phyloP scores from a whole-genome alignment of 2,329 filamentous ascomycete species.

The Exophiala oligosperma region DNA sequence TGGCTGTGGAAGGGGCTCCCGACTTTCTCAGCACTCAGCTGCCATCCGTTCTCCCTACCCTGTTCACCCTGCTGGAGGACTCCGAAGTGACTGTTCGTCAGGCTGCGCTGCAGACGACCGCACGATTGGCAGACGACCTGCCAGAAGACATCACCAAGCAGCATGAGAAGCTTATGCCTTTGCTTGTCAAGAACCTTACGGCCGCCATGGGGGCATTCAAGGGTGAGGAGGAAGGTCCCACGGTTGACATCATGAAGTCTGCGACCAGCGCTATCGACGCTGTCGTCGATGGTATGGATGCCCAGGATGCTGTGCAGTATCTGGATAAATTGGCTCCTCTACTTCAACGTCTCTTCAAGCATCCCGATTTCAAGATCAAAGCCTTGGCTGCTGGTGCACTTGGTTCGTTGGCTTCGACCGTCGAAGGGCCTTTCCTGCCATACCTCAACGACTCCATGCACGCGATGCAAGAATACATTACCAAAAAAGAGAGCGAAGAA shows the following conservation, averaged over 20 bases:
- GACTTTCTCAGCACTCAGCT: constrained; percentile 97
- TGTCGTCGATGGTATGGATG: constrained; percentile 79
- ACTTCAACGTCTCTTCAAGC: constrained; percentile 78
- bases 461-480: constrained; percentile 78
- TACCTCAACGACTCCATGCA: constrained; percentile 92
- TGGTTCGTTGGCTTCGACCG: constrained; percentile 83
- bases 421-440: constrained; percentile 80
- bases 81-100: constrained; percentile 80
- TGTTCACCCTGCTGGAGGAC: constrained; percentile 81
- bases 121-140: constrained; percentile 88
- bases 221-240: constrained; percentile 68
- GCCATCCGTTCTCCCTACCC: constrained; percentile 77
- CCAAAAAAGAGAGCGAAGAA: constrained; percentile 84
- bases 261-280: constrained; percentile 90
- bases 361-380: constrained; percentile 87
- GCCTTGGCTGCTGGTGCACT: constrained; percentile 84
- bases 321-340: constrained; percentile 79
- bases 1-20: constrained; percentile 92
- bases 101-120: constrained; percentile 82
- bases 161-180: constrained; percentile 79
- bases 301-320: constrained; percentile 77
- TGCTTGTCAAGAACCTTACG: constrained; percentile 85
- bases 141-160: constrained; percentile 84
- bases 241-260: constrained; percentile 81
- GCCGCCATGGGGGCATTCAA: constrained; percentile 70